Conservation (phyloP, 2,329 filamentous ascomycete genomes). For the Truncatella angustata region DNA sequence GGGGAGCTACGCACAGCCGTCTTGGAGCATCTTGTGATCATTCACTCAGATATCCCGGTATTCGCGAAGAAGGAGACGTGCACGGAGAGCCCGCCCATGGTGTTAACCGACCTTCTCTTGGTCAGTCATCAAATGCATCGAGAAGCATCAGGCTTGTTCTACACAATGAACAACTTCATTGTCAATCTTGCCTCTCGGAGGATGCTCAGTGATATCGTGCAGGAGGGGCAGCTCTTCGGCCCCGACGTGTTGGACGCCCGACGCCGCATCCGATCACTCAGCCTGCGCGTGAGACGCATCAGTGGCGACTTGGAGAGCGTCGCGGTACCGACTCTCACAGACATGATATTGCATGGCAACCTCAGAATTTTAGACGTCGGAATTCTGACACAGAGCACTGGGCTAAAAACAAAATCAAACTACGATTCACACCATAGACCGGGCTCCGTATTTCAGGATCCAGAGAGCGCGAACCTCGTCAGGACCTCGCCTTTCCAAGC, state of each 20-base stretch:
- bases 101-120: slow-evolving; percentile 20
- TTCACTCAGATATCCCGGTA: slow-evolving; percentile 17
- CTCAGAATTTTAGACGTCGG: slow-evolving; percentile 23
- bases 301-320: slow-evolving; percentile 28
- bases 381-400: slow-evolving; percentile 18
- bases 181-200: slow-evolving; percentile 27
- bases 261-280: slow-evolving; percentile 25
- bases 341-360: slow-evolving; percentile 27
- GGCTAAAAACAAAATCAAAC: not conserved
- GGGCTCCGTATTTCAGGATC: slow-evolving; percentile 6
- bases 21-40: slow-evolving; percentile 23
- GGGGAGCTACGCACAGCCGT: slow-evolving; percentile 25
- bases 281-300: slow-evolving; percentile 23
- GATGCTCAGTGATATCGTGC: slow-evolving; percentile 22
- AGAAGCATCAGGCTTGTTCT: slow-evolving; percentile 30
- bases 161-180: slow-evolving; percentile 26
- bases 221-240: slow-evolving; percentile 27
- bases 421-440: not conserved
- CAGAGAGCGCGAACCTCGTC: slow-evolving; percentile 16
- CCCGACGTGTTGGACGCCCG: slow-evolving; percentile 23
- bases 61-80: slow-evolving; percentile 19
- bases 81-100: not conserved
- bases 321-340: slow-evolving; percentile 24
- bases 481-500: slow-evolving; percentile 28
- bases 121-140: slow-evolving; percentile 30